Evolutionary conservation across 208 protist species (phyloP).

Genomic region (Leishmania braziliensis): DNA sequence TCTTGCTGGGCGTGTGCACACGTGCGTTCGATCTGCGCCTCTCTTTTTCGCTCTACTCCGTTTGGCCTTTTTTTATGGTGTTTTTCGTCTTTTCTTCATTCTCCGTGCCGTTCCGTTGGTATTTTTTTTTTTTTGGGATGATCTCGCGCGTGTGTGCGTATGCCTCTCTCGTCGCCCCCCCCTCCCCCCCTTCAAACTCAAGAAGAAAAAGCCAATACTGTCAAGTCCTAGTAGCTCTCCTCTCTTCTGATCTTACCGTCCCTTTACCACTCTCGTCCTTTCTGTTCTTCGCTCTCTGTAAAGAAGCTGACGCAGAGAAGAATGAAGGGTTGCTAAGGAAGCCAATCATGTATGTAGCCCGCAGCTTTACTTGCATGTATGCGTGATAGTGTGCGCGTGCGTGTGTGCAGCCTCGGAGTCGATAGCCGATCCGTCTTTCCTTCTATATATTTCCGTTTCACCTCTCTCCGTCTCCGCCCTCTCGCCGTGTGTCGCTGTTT

Average conservation of each 20-base stretch:
- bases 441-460: background rate
- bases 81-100: background rate
- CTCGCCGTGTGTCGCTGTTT: background rate
- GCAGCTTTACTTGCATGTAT: background rate
- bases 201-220: background rate
- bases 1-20: background rate
- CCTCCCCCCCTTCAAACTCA: background rate
- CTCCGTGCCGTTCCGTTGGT: background rate
- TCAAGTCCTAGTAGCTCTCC: background rate
- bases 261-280: background rate
- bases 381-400: background rate
- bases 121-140: background rate
- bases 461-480: background rate
- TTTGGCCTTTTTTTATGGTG: background rate
- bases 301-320: background rate
- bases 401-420: background rate
- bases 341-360: background rate
- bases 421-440: background rate
- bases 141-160: background rate
- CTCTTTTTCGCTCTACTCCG: background rate
- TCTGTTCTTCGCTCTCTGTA: constrained; percentile 10
- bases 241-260: background rate
- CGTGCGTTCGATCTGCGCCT: background rate
- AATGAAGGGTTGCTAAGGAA: background rate
- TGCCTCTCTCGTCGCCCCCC: background rate